Percentiles rank a stretch among this genome's conserved stretches.
Conservation (phyloP, 345 rosid species). For the Syzygium aromaticum region DNA sequence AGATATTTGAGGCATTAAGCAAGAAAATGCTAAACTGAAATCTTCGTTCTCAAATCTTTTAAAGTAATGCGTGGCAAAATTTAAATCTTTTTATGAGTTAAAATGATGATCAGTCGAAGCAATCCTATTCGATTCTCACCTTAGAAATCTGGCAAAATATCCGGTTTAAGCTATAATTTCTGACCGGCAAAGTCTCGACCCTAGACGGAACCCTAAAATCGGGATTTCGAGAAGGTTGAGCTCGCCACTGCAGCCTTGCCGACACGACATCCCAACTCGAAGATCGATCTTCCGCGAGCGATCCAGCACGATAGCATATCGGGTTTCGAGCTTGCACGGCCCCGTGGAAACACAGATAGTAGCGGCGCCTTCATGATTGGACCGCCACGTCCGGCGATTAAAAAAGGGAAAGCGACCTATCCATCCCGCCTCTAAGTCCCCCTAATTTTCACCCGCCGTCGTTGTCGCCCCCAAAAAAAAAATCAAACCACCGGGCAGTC, state of each 20-base stretch:
- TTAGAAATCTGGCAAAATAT: not conserved
- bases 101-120: accelerated
- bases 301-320: accelerated
- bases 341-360: accelerated
- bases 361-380: accelerated
- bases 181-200: not conserved
- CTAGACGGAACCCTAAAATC: not conserved
- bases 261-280: not conserved
- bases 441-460: not conserved
- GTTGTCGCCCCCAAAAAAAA: not conserved
- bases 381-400: not conserved
- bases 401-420: not conserved
- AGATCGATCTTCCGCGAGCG: not conserved
- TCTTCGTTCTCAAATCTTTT: accelerated
- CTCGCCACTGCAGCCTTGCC: not conserved
- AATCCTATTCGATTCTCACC: not conserved
- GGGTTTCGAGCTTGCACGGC: not conserved
- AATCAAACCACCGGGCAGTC: not conserved
- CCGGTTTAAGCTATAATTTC: not conserved
- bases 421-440: not conserved
- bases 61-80: accelerated
- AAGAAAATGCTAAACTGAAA: not conserved
- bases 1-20: not conserved
- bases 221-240: not conserved
- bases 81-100: not conserved